Conservation (phyloP, 2,329 filamentous ascomycete species). For the Hymenoscyphus fraxineus region DNA sequence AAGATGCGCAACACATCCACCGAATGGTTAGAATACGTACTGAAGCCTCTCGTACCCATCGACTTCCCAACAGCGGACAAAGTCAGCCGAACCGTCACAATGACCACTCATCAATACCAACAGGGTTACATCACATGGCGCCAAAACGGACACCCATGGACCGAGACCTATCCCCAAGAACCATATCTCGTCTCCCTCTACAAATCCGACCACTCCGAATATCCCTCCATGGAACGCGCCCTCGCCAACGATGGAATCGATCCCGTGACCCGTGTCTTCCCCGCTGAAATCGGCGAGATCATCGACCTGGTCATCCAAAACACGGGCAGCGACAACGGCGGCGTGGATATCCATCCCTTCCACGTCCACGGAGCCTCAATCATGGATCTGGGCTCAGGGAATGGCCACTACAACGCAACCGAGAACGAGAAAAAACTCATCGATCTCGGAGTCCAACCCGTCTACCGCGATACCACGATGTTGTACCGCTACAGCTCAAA, state of each 20-base stretch:
- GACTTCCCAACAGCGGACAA: slow-evolving; percentile 35
- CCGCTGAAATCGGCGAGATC: slow-evolving; percentile 44
- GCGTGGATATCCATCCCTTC: slow-evolving; percentile 43
- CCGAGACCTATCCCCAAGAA: slow-evolving; percentile 30
- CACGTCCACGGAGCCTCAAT: slow-evolving; percentile 44
- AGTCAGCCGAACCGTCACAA: slow-evolving; percentile 38
- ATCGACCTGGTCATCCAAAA: slow-evolving; percentile 44
- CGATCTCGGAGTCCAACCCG: slow-evolving; percentile 15
- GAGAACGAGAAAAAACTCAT: slow-evolving; percentile 40
- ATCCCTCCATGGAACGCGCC: slow-evolving; percentile 43
- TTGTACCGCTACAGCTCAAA: slow-evolving; percentile 43
- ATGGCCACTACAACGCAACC: slow-evolving; percentile 40
- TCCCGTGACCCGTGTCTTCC: slow-evolving; percentile 39
- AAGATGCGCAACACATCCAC: too few relatives aligned
- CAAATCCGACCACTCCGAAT: slow-evolving; percentile 33
- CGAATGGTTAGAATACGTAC: slow-evolving; percentile 28
- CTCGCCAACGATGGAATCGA: slow-evolving; percentile 42
- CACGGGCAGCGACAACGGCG: slow-evolving; percentile 36
- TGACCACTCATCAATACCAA: slow-evolving; percentile 33
- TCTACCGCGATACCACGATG: slow-evolving; percentile 40
- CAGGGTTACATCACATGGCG: slow-evolving; percentile 27
- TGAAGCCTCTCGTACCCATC: slow-evolving; percentile 42
- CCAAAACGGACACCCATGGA: slow-evolving; percentile 37
- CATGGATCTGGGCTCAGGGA: slow-evolving; percentile 44
- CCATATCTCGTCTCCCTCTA: slow-evolving; percentile 47